Conservation (phyloP, 176 grass and related monocot species). For the Tillandsia fasciculata region DNA sequence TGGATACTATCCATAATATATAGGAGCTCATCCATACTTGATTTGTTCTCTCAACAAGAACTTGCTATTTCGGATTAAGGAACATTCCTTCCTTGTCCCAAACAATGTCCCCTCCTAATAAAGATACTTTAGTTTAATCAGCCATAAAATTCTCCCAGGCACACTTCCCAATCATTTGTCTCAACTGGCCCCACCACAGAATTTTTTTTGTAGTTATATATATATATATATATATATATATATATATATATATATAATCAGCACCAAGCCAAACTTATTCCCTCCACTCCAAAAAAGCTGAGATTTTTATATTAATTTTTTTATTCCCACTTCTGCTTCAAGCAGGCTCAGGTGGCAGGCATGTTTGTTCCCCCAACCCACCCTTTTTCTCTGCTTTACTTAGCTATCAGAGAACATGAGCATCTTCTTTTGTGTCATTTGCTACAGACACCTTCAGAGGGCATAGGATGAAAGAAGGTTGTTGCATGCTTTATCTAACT, state of each 20-base stretch:
- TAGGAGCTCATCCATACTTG: too few relatives aligned
- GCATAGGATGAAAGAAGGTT: conserved; percentile 29
- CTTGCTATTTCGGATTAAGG: neutral
- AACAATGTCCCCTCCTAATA: conserved; percentile 25
- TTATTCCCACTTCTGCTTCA: conserved; percentile 37
- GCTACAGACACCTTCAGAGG: conserved; percentile 16
- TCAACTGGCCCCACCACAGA: conserved; percentile 26
- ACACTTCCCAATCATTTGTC: conserved; percentile 41
- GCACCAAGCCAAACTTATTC: neutral
- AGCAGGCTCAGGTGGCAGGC: conserved; percentile 61
- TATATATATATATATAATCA: neutral
- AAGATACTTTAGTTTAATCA: conserved; percentile 28
- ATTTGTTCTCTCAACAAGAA: too few relatives aligned
- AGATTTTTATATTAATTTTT: conserved; percentile 15
- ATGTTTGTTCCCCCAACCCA: conserved; percentile 47
- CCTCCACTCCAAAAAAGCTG: conserved; percentile 7
- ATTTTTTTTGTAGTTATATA: conserved; percentile 24
- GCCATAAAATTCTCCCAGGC: conserved; percentile 21
- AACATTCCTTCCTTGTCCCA: conserved; percentile 60
- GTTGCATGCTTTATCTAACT: conserved; percentile 61
- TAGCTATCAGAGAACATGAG: conserved; percentile 25
- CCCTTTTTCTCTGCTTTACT: conserved; percentile 19
- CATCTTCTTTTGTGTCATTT: conserved; percentile 75
- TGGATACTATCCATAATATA: too few relatives aligned
- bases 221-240: neutral